Conservation (phyloP, 495 filamentous ascomycete genomes). For the Hypoxylon subgilvum region DNA sequence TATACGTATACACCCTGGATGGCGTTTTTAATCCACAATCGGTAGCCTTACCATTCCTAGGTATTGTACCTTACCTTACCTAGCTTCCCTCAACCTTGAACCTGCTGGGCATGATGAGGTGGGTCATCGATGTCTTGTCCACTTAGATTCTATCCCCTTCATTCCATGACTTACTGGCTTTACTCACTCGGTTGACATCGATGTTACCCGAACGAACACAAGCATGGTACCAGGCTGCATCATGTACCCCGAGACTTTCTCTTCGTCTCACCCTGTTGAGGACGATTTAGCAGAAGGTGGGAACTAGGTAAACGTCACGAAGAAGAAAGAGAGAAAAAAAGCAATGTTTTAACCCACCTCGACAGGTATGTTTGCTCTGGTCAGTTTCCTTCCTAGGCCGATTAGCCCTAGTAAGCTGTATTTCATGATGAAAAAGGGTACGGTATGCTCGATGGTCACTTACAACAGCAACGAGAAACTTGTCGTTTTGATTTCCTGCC, state of each 20-base stretch:
- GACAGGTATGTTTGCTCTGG: conserved; percentile 16
- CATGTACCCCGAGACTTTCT: conserved; percentile 12
- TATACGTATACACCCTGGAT: conserved; percentile 35
- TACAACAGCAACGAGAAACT: conserved; percentile 25
- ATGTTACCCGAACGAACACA: conserved; percentile 20
- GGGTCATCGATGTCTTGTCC: conserved; percentile 18
- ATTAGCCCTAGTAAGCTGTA: conserved; percentile 36
- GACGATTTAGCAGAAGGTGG: conserved; percentile 8
- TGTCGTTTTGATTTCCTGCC: conserved; percentile 24
- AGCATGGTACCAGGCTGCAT: conserved; percentile 18
- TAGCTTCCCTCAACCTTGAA: conserved; percentile 3
- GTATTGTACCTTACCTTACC: conserved; percentile 15
- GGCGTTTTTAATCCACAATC: conserved; percentile 20
- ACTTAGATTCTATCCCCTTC: conserved; percentile 11
- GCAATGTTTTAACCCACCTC: conserved; percentile 28
- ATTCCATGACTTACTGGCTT: conserved; percentile 11
- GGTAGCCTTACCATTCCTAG: conserved; percentile 16
- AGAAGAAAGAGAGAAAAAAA: conserved; percentile 16
- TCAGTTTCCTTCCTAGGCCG: conserved; percentile 20
- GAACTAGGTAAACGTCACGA: too few relatives aligned
- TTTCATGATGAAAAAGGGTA: conserved; percentile 23
- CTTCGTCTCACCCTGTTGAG: conserved; percentile 2
- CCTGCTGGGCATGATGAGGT: conserved; percentile 14
- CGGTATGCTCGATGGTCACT: conserved; percentile 26
- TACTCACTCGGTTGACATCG: conserved; percentile 5